Base-by-base conservation (phyloP, 768 basidiomycete species). In the Amanita rimosa region DNA sequence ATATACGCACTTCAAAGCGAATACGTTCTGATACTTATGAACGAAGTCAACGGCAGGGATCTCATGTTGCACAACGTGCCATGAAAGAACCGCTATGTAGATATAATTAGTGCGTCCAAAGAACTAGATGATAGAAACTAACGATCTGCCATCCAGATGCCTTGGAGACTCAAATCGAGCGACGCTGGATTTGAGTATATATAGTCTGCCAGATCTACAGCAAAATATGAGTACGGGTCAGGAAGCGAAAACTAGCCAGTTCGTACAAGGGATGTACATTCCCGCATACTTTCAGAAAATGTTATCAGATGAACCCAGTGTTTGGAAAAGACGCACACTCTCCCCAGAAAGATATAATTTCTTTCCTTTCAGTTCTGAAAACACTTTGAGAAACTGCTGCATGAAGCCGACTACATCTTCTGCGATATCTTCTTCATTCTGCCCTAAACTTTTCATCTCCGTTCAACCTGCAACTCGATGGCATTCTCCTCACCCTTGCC, bases 121-220 rank as follows among this genome's bases (percentile, higher is more conserved):
- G 46, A 10, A 31, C 39, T 31, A 39, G 35, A 26, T 10, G 10
- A 26, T 8, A 6, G 4, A 16, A 26, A 55, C 81, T 62, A 55
- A 85, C 85, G 81, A 64, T 87, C 83, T 22, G 71, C 67, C 21
- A 85, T 75, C 81, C 83, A 87, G 37, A 82, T 76, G 3, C 85
- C 85, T 56, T 79, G 77, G 21, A 87, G 68, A 29, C 71, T 64
- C 17, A 88, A 67, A 37, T 77, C 73, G 6, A 87, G 61, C 0
- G 61, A 58, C 0, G 53, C 58, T 1, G 80, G 74, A 40, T 85
- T 66, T 33, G 73, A 71, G 55, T 79, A 85, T 40, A 89, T 83
- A 58, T 71, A 81, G 63, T 86, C 78, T 1, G 86, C 85, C 50
- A 85, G 80, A 58, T 87, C 85, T 87, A 48, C 4, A n/a, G 40